Percentiles rank a stretch among this genome's conserved stretches.
phyloP scores from a whole-genome alignment of 768 basidiomycete species.

The Lactarius quietus region DNA sequence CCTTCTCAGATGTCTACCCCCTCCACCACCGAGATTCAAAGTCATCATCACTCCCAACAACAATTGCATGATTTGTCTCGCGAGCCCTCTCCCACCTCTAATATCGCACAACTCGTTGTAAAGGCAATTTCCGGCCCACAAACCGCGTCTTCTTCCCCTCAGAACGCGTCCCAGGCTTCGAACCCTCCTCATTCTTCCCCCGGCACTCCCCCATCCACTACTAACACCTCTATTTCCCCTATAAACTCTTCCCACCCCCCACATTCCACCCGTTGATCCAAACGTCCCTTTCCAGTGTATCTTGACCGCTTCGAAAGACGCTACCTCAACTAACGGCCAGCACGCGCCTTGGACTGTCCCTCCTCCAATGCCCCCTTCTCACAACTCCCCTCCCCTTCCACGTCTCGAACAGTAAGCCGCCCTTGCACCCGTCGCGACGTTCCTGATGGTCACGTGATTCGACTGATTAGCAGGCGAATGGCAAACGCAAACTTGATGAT shows the following conservation, averaged over 20 bases:
- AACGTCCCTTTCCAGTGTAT: slow-evolving; percentile 30
- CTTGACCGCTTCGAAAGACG: slow-evolving; percentile 26
- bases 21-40: slow-evolving; percentile 20
- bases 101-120: slow-evolving; percentile 27
- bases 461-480: slow-evolving; percentile 34
- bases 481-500: slow-evolving; percentile 74
- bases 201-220: slow-evolving; percentile 33
- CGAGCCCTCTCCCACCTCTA: slow-evolving; percentile 22
- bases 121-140: slow-evolving; percentile 25
- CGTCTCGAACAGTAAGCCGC: slow-evolving; percentile 22
- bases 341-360: slow-evolving; percentile 27
- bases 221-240: slow-evolving; percentile 35
- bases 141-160: slow-evolving; percentile 30
- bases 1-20: slow-evolving; percentile 27
- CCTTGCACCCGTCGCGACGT: background rate
- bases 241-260: slow-evolving; percentile 30
- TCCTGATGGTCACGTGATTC: slow-evolving; percentile 23
- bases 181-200: slow-evolving; percentile 29
- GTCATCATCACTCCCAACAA: slow-evolving; percentile 21
- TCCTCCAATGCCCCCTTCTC: slow-evolving; percentile 11
- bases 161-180: slow-evolving; percentile 38
- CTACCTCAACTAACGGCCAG: slow-evolving; percentile 23
- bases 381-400: slow-evolving; percentile 22
- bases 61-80: slow-evolving; percentile 22
- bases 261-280: slow-evolving; percentile 19